Evolutionary conservation across 805 yeast species (phyloP), one percentile per base, ranked within the genome.

Genomic region (Zygosaccharomyces bisporus): DNA sequence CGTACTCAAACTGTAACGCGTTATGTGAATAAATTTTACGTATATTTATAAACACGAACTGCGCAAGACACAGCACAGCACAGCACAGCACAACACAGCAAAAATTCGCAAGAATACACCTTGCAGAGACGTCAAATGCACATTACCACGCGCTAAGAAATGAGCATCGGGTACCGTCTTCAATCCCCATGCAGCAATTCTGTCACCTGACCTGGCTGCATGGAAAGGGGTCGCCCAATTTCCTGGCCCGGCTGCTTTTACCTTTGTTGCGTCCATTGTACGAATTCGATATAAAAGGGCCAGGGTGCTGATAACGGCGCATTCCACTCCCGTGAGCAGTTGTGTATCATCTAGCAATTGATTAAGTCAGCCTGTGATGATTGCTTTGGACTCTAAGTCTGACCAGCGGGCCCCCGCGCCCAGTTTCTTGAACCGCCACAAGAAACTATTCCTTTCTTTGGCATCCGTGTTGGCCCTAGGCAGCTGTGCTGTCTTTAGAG

Each of bases 381-480:
- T 33, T 18, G 18, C 12, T 3, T 23, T 29, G 32, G 36, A 34
- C 23, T n/a, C 20, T 18, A 29, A 34, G 21, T 14, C 18, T 18
- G 20, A 34, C 8, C 23, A 27, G 14, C 6, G 31, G 16, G 16
- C 9, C 12, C 31, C 34, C 14, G 5, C 38, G 4, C 30, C 24
- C 6, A n/a, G 40, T 12, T 34, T 23, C 24, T 19, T 34, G 4
- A 16, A 20, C 18, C 35, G 39, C 16, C 39, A 30, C 40, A 27
- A 45, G 39, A 44, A 41, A n/a, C 19, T 45, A 19, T 32, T 47
- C 16, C 31, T 43, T 12, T 36, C 44, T 13, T 14, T 43, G 17
- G 47, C 42, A n/a, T 36, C 45, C n/a, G 34, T 41, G 8, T 23
- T 52, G 10, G 31, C 44, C 13, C 25, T 46, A 7, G 52, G 44